Percentiles rank a stretch among this genome's conserved stretches.
Conservation (phyloP, 2,329 filamentous ascomycete species). For the Hypoxylon sp. region DNA sequence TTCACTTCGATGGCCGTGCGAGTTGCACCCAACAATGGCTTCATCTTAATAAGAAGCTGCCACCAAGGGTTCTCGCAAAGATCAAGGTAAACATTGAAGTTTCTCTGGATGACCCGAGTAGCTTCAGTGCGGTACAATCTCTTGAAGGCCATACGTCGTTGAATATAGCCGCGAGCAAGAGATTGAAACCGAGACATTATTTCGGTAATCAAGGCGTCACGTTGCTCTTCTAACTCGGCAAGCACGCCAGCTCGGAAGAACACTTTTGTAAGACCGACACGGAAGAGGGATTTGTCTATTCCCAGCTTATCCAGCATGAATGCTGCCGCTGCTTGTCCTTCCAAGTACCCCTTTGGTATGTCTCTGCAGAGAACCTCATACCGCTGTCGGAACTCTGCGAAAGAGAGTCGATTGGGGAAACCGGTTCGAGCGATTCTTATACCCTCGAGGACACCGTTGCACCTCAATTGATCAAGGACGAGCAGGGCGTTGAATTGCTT, state of each 20-base stretch:
- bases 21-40: constrained; percentile 91
- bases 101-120: constrained; percentile 92
- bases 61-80: constrained; percentile 97
- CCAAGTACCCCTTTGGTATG: constrained; percentile 91
- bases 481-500: constrained; percentile 93
- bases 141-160: constrained; percentile 91
- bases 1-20: constrained; percentile 94
- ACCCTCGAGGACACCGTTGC: constrained; percentile 98
- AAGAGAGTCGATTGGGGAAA: constrained; percentile 93
- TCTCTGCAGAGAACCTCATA: constrained; percentile 94
- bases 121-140: constrained; percentile 94
- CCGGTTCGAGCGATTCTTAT: constrained; percentile 97
- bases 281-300: constrained; percentile 87
- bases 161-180: constrained; percentile 88
- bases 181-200: constrained; percentile 97
- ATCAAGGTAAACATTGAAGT: constrained; percentile 92
- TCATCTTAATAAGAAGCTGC: constrained; percentile 95
- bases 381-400: constrained; percentile 93
- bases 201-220: constrained; percentile 91
- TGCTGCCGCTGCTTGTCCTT: constrained; percentile 87
- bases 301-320: constrained; percentile 92
- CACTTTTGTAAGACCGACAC: constrained; percentile 95
- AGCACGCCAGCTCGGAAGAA: constrained; percentile 98
- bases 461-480: constrained; percentile 97
- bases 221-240: constrained; percentile 95